Percentiles rank a stretch among this genome's conserved stretches.
Evolutionary conservation across 495 filamentous ascomycete species (phyloP).

Genomic region (Hypoxylon lenormandii): DNA sequence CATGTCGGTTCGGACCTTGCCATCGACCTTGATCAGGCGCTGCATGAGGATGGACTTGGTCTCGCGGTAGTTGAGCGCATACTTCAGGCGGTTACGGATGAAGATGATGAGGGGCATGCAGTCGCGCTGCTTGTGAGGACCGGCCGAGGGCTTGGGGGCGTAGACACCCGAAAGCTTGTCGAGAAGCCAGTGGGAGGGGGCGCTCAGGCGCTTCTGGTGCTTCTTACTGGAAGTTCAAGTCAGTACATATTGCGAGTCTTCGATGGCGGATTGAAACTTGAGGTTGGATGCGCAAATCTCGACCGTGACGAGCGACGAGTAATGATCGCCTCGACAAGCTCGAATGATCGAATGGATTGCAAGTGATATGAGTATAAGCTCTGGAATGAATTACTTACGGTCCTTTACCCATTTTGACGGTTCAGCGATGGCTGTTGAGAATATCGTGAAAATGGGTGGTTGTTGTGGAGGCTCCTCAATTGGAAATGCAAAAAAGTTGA

Average conservation of each 20-base stretch:
- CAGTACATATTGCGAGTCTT: slow-evolving; percentile 11
- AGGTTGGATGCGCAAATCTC: slow-evolving; percentile 14
- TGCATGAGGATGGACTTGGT: slow-evolving; percentile 98
- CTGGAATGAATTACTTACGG: slow-evolving; percentile 57
- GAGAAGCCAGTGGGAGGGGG: slow-evolving; percentile 98
- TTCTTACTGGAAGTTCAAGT: slow-evolving; percentile 77
- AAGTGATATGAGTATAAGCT: not conserved
- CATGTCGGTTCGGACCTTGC: slow-evolving; percentile 97
- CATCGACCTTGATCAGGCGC: slow-evolving; percentile 98
- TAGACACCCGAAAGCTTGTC: slow-evolving; percentile 99
- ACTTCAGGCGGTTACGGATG: slow-evolving; percentile 98
- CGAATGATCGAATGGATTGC: not conserved
- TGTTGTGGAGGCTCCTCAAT: slow-evolving; percentile 38
- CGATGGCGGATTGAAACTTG: not conserved
- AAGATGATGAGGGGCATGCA: slow-evolving; percentile 99
- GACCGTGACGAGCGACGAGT: not conserved
- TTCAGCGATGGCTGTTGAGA: slow-evolving; percentile 41
- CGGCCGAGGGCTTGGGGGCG: slow-evolving; percentile 92
- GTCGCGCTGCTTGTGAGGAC: slow-evolving; percentile 99
- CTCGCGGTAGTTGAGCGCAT: slow-evolving; percentile 98
- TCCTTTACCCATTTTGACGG: slow-evolving; percentile 62
- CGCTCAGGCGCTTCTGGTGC: slow-evolving; percentile 99
- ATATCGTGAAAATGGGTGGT: slow-evolving; percentile 40
- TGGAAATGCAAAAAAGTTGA: slow-evolving; percentile 38
- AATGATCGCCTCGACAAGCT: not conserved